A percentile compares a stretch with the other conserved stretches of the same genome.
Evolutionary conservation across 371 early-diverging fungal genomes (phyloP).

Genomic region (Mortierella polycephala): DNA sequence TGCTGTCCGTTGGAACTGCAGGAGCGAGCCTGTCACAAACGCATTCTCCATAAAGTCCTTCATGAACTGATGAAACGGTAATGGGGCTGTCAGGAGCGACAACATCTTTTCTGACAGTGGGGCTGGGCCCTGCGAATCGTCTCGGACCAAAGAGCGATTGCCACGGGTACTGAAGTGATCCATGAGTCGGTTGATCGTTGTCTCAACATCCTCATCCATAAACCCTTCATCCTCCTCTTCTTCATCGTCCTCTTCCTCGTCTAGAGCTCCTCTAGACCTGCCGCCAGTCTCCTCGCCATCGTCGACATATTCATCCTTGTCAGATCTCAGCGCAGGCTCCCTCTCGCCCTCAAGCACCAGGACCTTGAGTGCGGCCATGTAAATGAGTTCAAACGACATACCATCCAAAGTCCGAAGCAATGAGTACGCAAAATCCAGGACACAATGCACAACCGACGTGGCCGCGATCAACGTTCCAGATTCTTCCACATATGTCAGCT

Average conservation of each 20-base stretch:
- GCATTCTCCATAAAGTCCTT: conserved; percentile 60
- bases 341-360: conserved; percentile 42
- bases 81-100: conserved; percentile 34
- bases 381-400: conserved; percentile 61
- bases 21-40: conserved; percentile 43
- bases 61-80: conserved; percentile 69
- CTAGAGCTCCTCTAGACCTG: not conserved
- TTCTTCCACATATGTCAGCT: conserved; percentile 53
- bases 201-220: conserved; percentile 57
- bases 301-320: conserved; percentile 10
- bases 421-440: conserved; percentile 36
- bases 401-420: conserved; percentile 57
- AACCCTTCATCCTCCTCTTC: conserved; percentile 63
- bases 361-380: conserved; percentile 61
- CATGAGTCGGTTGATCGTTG: conserved; percentile 55
- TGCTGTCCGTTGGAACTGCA: conserved; percentile 55
- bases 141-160: conserved; percentile 31
- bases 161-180: conserved; percentile 54
- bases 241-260: conserved; percentile 17
- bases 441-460: conserved; percentile 56
- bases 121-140: conserved; percentile 16
- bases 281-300: conserved; percentile 2
- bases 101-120: conserved; percentile 36
- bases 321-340: conserved; percentile 17
- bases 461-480: conserved; percentile 54